Evolutionary conservation across 1,284 basidiomycete species (phyloP).

Genomic region (Sporisorium scitamineum): DNA sequence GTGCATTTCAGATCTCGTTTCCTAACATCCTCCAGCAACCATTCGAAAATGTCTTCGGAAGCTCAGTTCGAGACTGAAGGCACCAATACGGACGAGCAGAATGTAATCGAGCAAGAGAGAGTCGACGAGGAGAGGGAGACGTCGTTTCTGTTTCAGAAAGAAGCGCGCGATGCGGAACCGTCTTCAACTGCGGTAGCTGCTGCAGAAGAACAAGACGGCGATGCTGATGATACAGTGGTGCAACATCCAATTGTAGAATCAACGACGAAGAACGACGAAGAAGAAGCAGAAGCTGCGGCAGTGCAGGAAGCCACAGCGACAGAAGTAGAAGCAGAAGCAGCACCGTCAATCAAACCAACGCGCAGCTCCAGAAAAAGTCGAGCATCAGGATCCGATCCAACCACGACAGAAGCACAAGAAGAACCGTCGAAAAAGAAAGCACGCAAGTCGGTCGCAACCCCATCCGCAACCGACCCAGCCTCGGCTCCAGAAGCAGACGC

Average conservation of each 20-base stretch:
- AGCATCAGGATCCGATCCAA: slow-evolving; percentile 6
- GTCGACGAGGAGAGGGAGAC: slow-evolving; percentile 44
- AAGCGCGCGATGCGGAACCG: slow-evolving; percentile 9
- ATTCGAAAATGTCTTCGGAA: slow-evolving; percentile 40
- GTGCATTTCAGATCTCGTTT: neutral
- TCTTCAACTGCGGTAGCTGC: neutral
- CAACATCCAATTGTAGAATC: neutral
- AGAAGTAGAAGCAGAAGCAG: slow-evolving; percentile 9
- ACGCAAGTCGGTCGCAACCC: slow-evolving; percentile 13
- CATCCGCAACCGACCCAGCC: neutral
- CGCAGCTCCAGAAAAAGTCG: slow-evolving; percentile 19
- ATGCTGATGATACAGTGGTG: neutral
- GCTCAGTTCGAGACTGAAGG: slow-evolving; percentile 20
- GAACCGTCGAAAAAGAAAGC: slow-evolving; percentile 23
- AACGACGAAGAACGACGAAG: neutral
- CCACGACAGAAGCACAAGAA: neutral
- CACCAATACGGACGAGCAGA: slow-evolving; percentile 40
- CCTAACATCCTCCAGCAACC: neutral
- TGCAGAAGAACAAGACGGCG: neutral
- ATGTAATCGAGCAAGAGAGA: slow-evolving; percentile 35
- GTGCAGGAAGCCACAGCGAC: slow-evolving; percentile 9
- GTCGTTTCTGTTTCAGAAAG: slow-evolving; percentile 28
- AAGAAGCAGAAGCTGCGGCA: slow-evolving; percentile 10
- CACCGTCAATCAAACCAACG: slow-evolving; percentile 11
- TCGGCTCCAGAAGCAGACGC: slow-evolving; percentile 3